phyloP scores from a whole-genome alignment of 495 filamentous ascomycete species.

The Chaetomium fimeti region DNA sequence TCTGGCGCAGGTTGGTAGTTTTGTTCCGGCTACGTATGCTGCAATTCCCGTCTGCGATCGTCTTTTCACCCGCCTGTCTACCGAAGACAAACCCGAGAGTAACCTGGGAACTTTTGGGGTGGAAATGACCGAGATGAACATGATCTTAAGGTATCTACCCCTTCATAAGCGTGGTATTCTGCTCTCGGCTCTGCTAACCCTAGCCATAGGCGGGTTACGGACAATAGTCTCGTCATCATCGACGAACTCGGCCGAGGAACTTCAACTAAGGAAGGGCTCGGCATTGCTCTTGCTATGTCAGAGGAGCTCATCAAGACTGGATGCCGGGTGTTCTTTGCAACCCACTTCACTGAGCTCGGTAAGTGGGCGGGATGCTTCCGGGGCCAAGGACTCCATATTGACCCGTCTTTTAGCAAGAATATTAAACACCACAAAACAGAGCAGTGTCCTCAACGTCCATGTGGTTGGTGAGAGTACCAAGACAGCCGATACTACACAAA shows the following conservation, averaged over 20 bases:
- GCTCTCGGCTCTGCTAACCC: not conserved
- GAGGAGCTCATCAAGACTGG: constrained; percentile 79
- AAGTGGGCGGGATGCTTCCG: constrained; percentile 23
- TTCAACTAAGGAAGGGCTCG: constrained; percentile 81
- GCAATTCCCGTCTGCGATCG: constrained; percentile 77
- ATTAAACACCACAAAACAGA: constrained; percentile 57
- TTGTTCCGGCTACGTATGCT: constrained; percentile 82
- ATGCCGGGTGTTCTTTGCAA: constrained; percentile 85
- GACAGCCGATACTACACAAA: constrained; percentile 46
- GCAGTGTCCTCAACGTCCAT: constrained; percentile 77
- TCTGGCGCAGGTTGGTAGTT: constrained; percentile 92
- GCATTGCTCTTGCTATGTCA: constrained; percentile 83
- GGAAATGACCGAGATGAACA: constrained; percentile 94
- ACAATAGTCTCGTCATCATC: constrained; percentile 74
- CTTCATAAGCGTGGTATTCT: not conserved
- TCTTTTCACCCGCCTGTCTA: constrained; percentile 82
- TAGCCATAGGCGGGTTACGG: constrained; percentile 61
- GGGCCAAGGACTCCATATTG: not conserved
- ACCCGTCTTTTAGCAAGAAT: constrained; percentile 55
- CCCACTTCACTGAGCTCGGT: constrained; percentile 81
- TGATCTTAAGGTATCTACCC: constrained; percentile 64
- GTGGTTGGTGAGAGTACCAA: constrained; percentile 63
- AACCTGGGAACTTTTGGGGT: constrained; percentile 92
- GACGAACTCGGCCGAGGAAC: constrained; percentile 95
- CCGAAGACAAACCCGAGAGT: constrained; percentile 83